Conservation (phyloP, 148 eudicot genomes). For the Cornus florida region DNA sequence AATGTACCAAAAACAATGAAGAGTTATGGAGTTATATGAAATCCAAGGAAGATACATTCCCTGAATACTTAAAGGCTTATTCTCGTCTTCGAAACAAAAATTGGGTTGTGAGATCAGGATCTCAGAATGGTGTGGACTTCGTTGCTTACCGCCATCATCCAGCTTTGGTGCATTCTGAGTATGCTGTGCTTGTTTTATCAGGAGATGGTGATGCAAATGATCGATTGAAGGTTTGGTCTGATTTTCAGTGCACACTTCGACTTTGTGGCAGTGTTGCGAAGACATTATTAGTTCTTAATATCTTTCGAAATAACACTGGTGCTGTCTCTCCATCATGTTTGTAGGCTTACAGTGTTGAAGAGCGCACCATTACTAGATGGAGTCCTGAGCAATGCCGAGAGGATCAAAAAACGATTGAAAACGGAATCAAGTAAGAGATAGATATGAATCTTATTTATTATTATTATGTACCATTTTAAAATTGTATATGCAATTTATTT, state of each 20-base stretch:
- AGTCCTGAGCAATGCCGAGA: conserved; percentile 64
- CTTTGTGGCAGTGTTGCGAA: conserved; percentile 85
- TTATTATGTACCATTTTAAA: neutral
- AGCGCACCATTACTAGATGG: conserved; percentile 61
- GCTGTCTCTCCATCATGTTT: conserved; percentile 39
- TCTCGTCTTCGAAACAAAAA: conserved; percentile 62
- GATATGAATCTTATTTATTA: neutral
- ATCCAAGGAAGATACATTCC: conserved; percentile 41
- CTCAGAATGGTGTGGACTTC: conserved; percentile 80
- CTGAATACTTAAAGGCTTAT: conserved; percentile 53
- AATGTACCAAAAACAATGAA: conserved; percentile 26
- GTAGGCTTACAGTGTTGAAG: conserved; percentile 41
- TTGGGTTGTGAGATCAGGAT: conserved; percentile 79
- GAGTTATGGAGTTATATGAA: conserved; percentile 62
- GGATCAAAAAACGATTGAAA: conserved; percentile 13
- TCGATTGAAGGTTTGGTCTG: conserved; percentile 71
- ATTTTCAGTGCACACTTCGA: conserved; percentile 64
- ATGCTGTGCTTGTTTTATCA: conserved; percentile 60
- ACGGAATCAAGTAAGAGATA: neutral
- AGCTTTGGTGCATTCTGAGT: conserved; percentile 74
- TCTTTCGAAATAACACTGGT: conserved; percentile 21
- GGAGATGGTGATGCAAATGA: conserved; percentile 24
- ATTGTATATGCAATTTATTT: neutral
- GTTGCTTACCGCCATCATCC: conserved; percentile 87
- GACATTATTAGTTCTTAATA: conserved; percentile 57